Percentiles rank a stretch among this genome's conserved stretches.
Evolutionary conservation across 2,329 filamentous ascomycete species (phyloP).

Genomic region (Claviceps citrina): DNA sequence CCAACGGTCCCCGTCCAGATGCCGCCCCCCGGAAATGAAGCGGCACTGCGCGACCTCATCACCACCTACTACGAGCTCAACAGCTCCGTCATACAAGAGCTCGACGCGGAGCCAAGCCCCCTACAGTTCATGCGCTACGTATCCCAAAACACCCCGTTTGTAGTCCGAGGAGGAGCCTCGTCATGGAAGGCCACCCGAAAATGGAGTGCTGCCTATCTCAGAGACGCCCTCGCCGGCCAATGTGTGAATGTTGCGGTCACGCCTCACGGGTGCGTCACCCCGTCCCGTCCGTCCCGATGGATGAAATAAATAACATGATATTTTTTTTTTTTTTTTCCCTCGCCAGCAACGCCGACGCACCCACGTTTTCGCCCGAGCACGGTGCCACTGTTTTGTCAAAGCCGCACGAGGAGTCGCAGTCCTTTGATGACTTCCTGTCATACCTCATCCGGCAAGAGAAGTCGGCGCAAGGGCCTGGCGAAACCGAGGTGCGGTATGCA

Average conservation of each 20-base stretch:
- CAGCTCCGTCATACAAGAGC: conserved; percentile 39
- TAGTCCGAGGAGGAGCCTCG: conserved; percentile 46
- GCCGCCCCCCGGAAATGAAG: conserved; percentile 3
- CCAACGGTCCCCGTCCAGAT: neutral
- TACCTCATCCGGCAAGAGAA: conserved; percentile 45
- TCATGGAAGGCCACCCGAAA: conserved; percentile 45
- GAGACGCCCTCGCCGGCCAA: conserved; percentile 35
- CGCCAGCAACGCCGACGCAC: conserved; percentile 24
- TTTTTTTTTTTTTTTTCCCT: no score
- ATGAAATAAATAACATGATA: no score
- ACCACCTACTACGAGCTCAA: conserved; percentile 63
- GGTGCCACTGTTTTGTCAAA: conserved; percentile 45
- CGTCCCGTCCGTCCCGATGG: no score
- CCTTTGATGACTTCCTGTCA: conserved; percentile 46
- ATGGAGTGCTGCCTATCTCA: conserved; percentile 50
- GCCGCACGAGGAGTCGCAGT: conserved; percentile 50
- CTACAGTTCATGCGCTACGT: conserved; percentile 72
- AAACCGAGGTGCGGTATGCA: conserved; percentile 48
- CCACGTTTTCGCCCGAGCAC: conserved; percentile 15
- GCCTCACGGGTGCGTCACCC: conserved; percentile 40
- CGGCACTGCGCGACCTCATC: conserved; percentile 35
- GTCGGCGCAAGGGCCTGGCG: conserved; percentile 14
- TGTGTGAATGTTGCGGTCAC: conserved; percentile 64
- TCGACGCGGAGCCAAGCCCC: conserved; percentile 50
- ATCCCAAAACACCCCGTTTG: conserved; percentile 57